These are phyloP conservation scores for Aspergillus fructus DNA, from an alignment of 2,329 filamentous ascomycete species.

Conservation along the genomic window DNA sequence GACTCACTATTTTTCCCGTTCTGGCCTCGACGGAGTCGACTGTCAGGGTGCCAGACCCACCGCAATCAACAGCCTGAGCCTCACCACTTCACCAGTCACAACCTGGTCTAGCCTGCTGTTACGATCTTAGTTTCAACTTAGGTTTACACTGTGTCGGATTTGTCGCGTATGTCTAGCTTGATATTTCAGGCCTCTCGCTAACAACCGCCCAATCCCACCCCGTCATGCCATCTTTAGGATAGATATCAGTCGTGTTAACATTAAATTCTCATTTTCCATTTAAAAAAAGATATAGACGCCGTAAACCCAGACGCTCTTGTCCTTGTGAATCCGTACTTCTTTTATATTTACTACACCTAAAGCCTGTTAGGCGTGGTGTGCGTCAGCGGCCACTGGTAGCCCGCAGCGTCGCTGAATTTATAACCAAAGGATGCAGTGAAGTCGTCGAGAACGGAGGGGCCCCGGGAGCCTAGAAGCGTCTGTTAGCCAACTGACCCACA, in stretches of 20 bases:
- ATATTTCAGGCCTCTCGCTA: constrained; percentile 3
- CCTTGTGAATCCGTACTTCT: constrained; percentile 4
- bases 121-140: neutral
- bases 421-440: constrained; percentile 98
- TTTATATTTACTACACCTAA: constrained; percentile 50
- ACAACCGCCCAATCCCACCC: constrained; percentile 13
- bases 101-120: too few species aligned
- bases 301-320: constrained; percentile 11
- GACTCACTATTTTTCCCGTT: constrained; percentile 1
- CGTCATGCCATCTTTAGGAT: constrained; percentile 17
- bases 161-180: neutral
- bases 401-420: constrained; percentile 95
- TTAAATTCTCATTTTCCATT: constrained; percentile 17
- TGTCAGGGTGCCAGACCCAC: neutral
- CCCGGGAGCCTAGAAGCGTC: constrained; percentile 73
- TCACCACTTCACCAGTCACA: neutral
- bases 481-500: constrained; percentile 6
- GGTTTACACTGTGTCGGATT: neutral
- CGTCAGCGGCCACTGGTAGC: constrained; percentile 91
- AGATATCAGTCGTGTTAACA: constrained; percentile 19
- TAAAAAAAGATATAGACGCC: constrained; percentile 10
- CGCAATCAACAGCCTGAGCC: neutral
- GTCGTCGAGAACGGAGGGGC: constrained; percentile 93
- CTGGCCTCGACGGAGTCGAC: neutral
- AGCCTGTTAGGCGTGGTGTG: constrained; percentile 72